Evolutionary conservation across 2,329 filamentous ascomycete species (phyloP).

Genomic region (Botrytis hyacinthi): DNA sequence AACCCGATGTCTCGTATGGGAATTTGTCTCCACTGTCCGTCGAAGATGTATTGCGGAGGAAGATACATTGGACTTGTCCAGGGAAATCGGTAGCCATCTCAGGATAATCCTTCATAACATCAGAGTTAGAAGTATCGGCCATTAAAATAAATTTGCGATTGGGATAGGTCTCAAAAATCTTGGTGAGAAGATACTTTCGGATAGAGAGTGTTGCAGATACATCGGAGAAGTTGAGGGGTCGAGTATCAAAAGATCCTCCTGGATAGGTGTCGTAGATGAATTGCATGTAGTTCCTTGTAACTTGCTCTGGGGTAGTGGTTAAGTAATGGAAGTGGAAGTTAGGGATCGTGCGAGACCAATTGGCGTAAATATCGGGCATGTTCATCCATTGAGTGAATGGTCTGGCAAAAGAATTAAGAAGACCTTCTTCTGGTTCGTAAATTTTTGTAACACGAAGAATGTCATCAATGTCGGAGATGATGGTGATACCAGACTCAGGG

Average conservation of each 20-base stretch:
- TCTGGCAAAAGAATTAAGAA: constrained; percentile 73
- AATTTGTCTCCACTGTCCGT: constrained; percentile 67
- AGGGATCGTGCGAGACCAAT: constrained; percentile 66
- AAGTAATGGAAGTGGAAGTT: constrained; percentile 79
- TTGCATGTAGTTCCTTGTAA: constrained; percentile 75
- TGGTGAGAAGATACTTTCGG: constrained; percentile 66
- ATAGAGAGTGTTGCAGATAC: constrained; percentile 68
- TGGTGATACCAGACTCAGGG: constrained; percentile 65
- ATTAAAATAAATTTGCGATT: constrained; percentile 72
- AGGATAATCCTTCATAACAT: constrained; percentile 68
- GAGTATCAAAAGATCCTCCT: constrained; percentile 66
- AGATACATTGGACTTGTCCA: constrained; percentile 72
- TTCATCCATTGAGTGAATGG: constrained; percentile 72
- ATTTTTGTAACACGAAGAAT: constrained; percentile 80
- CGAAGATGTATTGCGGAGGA: constrained; percentile 69
- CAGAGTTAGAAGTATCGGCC: constrained; percentile 73
- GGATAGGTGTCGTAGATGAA: constrained; percentile 79
- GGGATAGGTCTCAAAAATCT: constrained; percentile 73
- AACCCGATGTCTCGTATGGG: constrained; percentile 72
- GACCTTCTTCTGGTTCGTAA: constrained; percentile 69
- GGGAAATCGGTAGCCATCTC: constrained; percentile 64
- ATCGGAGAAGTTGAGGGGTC: constrained; percentile 78
- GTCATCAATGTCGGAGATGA: constrained; percentile 77
- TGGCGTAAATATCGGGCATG: constrained; percentile 76
- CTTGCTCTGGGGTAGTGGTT: constrained; percentile 76